Percentiles rank a stretch among this genome's conserved stretches.
Evolutionary conservation across 2,329 filamentous ascomycete genomes (phyloP).

Genomic region (Lasiodiplodia sp.): DNA sequence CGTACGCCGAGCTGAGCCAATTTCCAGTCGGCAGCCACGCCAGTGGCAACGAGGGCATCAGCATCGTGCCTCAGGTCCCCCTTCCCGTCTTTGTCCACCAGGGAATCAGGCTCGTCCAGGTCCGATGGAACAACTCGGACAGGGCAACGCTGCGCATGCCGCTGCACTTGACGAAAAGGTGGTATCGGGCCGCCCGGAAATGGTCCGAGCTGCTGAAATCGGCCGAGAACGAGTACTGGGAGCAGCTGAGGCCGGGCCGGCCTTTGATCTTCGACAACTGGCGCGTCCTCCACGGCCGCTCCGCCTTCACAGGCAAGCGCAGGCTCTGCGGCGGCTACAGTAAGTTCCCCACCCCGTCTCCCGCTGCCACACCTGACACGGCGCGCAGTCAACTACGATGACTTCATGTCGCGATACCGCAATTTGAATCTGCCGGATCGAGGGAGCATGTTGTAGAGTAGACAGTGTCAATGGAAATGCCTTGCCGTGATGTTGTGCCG

Average conservation of each 20-base stretch:
- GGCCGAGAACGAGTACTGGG: constrained; percentile 74
- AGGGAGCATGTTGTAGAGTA: constrained; percentile 6
- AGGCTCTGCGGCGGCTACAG: constrained; percentile 92
- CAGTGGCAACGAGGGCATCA: constrained; percentile 84
- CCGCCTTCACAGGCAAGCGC: constrained; percentile 81
- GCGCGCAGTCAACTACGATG: constrained; percentile 34
- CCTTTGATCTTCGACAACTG: constrained; percentile 94
- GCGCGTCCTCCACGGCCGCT: constrained; percentile 88
- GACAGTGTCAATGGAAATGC: not conserved
- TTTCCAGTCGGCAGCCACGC: constrained; percentile 77
- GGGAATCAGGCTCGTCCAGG: constrained; percentile 60
- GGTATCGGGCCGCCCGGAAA: constrained; percentile 81
- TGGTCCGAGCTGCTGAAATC: constrained; percentile 75
- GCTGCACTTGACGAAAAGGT: constrained; percentile 61
- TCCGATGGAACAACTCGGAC: constrained; percentile 96
- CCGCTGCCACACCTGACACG: not conserved
- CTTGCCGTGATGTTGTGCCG: not conserved
- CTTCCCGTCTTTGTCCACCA: constrained; percentile 77
- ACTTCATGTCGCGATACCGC: constrained; percentile 34
- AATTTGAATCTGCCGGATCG: constrained; percentile 11
- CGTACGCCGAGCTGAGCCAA: constrained; percentile 65
- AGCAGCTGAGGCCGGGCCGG: constrained; percentile 79
- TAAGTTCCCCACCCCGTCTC: constrained; percentile 55
- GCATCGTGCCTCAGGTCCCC: constrained; percentile 73
- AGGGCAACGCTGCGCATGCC: constrained; percentile 72